Percentiles rank a stretch among this genome's conserved stretches.
Evolutionary conservation across 331 rosid species (phyloP).

Genomic region (Spiraea crenata): DNA sequence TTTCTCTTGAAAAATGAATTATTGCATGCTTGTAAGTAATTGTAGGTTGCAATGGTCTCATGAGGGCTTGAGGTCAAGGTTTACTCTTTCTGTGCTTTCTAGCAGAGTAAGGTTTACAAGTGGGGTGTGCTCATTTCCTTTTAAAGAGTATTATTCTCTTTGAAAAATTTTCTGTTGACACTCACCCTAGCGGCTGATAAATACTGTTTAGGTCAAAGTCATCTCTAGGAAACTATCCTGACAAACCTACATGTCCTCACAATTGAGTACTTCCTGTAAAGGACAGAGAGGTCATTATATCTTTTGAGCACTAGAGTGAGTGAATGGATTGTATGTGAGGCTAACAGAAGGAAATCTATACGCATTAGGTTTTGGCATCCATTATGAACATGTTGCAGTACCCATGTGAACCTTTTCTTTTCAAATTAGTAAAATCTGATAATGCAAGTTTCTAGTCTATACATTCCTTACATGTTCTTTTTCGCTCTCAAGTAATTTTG

Average conservation of each 20-base stretch:
- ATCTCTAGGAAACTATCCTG: not conserved
- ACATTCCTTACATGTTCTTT: slow-evolving; percentile 7
- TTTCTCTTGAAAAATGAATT: not conserved
- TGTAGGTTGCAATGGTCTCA: not conserved
- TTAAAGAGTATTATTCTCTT: not conserved
- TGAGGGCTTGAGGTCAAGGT: not conserved
- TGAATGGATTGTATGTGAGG: not conserved
- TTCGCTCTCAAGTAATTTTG: slow-evolving; percentile 53
- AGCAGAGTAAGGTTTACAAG: not conserved
- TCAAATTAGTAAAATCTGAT: not conserved
- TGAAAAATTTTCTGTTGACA: not conserved
- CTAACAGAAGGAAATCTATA: not conserved
- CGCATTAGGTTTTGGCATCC: not conserved
- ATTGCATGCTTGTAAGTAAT: not conserved
- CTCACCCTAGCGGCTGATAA: not conserved
- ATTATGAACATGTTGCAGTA: not conserved
- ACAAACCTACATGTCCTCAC: not conserved
- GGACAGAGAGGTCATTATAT: not conserved
- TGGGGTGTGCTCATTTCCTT: not conserved
- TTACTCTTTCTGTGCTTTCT: slow-evolving; percentile 7
- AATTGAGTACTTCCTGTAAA: not conserved
- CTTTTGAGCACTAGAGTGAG: not conserved
- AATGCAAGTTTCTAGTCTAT: not conserved
- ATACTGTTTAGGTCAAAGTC: not conserved
- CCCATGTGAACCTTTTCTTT: not conserved